Percentiles rank a stretch among this genome's conserved stretches.
Conservation (phyloP, 148 eudicot species). For the Diospyros lotus region DNA sequence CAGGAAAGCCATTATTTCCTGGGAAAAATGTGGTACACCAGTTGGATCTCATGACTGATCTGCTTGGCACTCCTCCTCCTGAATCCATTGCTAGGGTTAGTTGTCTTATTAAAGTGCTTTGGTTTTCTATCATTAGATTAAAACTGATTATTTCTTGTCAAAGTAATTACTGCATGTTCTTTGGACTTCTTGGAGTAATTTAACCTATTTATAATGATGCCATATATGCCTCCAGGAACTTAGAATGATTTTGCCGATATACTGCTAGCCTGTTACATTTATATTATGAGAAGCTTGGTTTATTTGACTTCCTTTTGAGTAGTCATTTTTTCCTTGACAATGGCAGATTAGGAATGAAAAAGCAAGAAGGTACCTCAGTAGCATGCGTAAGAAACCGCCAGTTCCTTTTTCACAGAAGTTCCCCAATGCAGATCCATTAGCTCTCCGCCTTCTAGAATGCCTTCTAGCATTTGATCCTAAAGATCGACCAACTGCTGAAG, state of each 20-base stretch:
- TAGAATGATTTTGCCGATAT: neutral
- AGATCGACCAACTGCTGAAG: constrained; percentile 43
- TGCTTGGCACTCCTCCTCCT: constrained; percentile 50
- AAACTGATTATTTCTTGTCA: neutral
- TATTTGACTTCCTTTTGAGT: neutral
- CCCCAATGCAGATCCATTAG: constrained; percentile 38
- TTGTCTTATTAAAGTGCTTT: constrained; percentile 4
- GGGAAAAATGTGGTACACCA: constrained; percentile 55
- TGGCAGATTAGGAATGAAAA: constrained; percentile 62
- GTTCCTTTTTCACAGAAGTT: constrained; percentile 37
- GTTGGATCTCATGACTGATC: constrained; percentile 52
- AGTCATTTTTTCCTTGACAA: neutral
- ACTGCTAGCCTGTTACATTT: neutral
- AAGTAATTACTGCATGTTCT: neutral
- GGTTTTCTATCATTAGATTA: neutral
- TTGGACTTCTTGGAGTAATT: neutral
- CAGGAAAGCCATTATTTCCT: constrained; percentile 47
- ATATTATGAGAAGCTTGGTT: neutral
- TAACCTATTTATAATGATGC: too few species aligned
- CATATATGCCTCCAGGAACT: neutral
- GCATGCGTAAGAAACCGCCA: constrained; percentile 36
- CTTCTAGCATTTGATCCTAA: constrained; percentile 48
- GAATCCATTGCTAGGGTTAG: constrained; percentile 45
- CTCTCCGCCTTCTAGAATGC: constrained; percentile 35
- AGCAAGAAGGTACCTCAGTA: constrained; percentile 42